Evolutionary conservation across 1,284 basidiomycete species (phyloP).

Genomic region (Dichomitus squalens): DNA sequence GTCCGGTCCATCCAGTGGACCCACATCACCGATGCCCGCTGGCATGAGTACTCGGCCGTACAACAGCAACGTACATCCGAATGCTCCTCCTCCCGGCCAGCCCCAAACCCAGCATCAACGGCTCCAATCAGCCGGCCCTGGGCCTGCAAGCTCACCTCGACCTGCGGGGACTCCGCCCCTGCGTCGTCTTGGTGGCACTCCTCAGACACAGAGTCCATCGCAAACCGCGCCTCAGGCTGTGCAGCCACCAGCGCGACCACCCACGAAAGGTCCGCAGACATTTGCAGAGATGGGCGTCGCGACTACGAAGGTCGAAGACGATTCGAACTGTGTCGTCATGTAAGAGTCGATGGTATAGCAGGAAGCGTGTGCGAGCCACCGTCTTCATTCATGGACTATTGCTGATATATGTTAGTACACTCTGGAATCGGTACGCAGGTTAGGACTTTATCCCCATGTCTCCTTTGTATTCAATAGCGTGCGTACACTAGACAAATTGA

Average conservation of each 20-base stretch:
- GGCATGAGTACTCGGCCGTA: background rate
- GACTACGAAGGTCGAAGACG: constrained; percentile 71
- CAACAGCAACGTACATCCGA: constrained; percentile 2
- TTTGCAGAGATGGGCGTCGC: constrained; percentile 94
- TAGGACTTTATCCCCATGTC: too few species aligned
- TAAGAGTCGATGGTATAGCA: constrained; percentile 38
- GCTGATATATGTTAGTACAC: too few species aligned
- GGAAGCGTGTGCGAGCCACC: too few species aligned
- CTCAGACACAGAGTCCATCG: background rate
- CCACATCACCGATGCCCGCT: background rate
- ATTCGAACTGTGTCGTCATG: constrained; percentile 81
- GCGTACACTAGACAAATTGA: too few species aligned
- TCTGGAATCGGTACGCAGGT: too few species aligned
- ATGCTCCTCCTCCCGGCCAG: background rate
- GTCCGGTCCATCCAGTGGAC: background rate
- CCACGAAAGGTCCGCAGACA: constrained; percentile 62
- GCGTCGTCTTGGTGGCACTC: constrained; percentile 9
- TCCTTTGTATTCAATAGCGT: too few species aligned
- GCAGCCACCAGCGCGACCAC: constrained; percentile 8
- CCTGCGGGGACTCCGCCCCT: constrained; percentile 18
- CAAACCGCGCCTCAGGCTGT: background rate
- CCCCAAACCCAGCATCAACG: constrained; percentile 2
- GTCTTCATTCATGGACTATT: too few species aligned
- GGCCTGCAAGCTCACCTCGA: constrained; percentile 3
- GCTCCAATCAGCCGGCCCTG: constrained; percentile 5